Evolutionary conservation across 2,329 filamentous ascomycete species (phyloP), one percentile per base, ranked within the genome.

Genomic region (Tothia fuscella): DNA sequence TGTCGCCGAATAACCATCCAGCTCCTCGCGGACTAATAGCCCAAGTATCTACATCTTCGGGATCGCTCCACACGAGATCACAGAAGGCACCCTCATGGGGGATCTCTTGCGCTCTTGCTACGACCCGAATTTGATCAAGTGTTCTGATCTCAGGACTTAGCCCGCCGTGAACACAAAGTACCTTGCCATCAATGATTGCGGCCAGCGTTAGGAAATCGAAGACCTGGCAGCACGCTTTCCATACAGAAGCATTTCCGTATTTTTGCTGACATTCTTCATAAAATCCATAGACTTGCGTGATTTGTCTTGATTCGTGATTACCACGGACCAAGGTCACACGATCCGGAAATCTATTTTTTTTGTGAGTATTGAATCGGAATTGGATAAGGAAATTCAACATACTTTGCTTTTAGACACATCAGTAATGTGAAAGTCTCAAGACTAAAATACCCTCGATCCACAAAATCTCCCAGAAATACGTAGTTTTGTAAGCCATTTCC

Each of bases 211-310:
- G 83, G 68, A 91, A 98, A 68, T 98, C 91, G 67, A 98, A 98
- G 42, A 98, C 80, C 63, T 98, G 89, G 58, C 88, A 95, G 62
- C 94, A 98, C 61, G 86, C 95, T 71, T 95, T 95, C 91, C 91
- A 98, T 49, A 98, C 91, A 54, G 94, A 96, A 48, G 91, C 89
- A 58, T 95, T 96, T 62, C 91, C 91, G 61, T 98, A 98, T 70
- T 98, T 98, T 61, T 88, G 84, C 54, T 96, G 77, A 62, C 91
- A 98, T 64, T 98, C 91, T 62, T 96, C 91, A 70, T 98, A 98
- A 70, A 98, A 98, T 48, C 91, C 91, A 62, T 98, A 98, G 46
- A 98, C 91, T 64, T 96, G 89, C 34, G 91, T 98, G 63, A 98
- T 98, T 67, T 98, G 91, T 55, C 91, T 82, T 49, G 88, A 95